Base-by-base conservation (phyloP, 2,329 filamentous ascomycete genomes). In the Cryphonectria radicalis region DNA sequence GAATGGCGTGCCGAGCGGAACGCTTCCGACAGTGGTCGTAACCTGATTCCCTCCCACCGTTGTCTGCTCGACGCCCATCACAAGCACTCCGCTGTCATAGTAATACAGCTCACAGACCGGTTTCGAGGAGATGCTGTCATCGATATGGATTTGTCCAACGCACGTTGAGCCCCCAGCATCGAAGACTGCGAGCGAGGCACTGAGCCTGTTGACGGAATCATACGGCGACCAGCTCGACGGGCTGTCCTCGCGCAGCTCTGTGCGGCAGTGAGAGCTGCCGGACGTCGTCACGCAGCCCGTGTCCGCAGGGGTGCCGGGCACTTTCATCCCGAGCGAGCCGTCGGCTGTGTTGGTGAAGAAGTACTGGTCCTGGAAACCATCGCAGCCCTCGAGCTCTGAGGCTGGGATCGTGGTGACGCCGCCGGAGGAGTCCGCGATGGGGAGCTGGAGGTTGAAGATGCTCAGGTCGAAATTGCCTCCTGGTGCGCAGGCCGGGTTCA, bases 201-300 rank as follows among this genome's bases (percentile, higher is more conserved):
- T 78, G n/a, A 83, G 75, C 3, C 75, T 74, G 72, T 82, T 83
- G n/a, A 73, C 74, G 4, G 70, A 65, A n/a, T 70, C 74, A 14
- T 76, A 78, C 10, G 81, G 80, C 60, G 77, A 75, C 81, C 81
- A 79, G 65, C 72, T 77, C 3, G 66, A 76, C 1, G 80, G 81
- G 42, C 66, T 75, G 22, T 67, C 70, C 76, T 84, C 82, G 25
- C 81, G 81, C 17, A 84, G 76, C 74, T 84, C 82, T 13, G 80
- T 82, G 40, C 81, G 82, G 74, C 82, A 84, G 73, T 84, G 82
- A 63, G 79, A 70, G 75, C 81, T 82, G 76, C 82, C 78, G 0
- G 77, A 72, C 0, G 82, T 84, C 2, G 78, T 83, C 10, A 82
- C 81, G 71, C 81, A 84, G 10, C 74, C 75, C 1, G 79, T 74